Evolutionary conservation across 352 stramenopile genomes (phyloP), one percentile per base, ranked within the genome.

Genomic region (Globisporangium iwayamae): DNA sequence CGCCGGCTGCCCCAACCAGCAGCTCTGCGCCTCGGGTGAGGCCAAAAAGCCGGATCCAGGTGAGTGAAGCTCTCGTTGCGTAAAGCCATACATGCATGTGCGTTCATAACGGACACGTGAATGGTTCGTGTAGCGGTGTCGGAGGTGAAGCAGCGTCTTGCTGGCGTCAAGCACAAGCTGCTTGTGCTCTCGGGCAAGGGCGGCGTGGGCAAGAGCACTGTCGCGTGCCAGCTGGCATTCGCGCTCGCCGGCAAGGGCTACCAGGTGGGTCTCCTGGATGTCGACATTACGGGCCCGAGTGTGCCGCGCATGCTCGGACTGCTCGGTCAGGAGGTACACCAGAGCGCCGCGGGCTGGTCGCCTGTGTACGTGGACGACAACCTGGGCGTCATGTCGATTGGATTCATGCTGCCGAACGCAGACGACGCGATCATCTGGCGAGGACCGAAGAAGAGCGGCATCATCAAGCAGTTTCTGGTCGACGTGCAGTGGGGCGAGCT

Each of bases 391-490:
- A 99, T 99, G 96, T 99, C 92, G 36, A 99, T 99, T 71, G 97
- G 96, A 14, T 99, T 99, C 74, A 97, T 99, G 79, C 79, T 99
- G 18, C 94, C 96, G 38, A 93, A 99, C 65, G 83, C 85, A 1
- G 97, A 99, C 75, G 96, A 98, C 62, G 98, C 98, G 30, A 98
- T 99, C 56, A 99, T 99, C 63, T 99, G 98, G 98, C 84, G 98
- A 61, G 98, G 98, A 20, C 98, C 98, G 11, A 95, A 98, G 76
- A 99, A 99, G 81, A 99, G 99, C 80, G 98, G 95, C 43, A 91
- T 99, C 43, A 99, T 99, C 81, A 99, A 99, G 83, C 98, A 99
- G 81, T 99, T 99, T 76, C 85, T 99, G 39, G 99, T 98, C 16
- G 95, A 99, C 67, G 98, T 99, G 14, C 95, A 99, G 80, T 99